Evolutionary conservation across 495 filamentous ascomycete genomes (phyloP).

Genomic region (Penicillium herquei): DNA sequence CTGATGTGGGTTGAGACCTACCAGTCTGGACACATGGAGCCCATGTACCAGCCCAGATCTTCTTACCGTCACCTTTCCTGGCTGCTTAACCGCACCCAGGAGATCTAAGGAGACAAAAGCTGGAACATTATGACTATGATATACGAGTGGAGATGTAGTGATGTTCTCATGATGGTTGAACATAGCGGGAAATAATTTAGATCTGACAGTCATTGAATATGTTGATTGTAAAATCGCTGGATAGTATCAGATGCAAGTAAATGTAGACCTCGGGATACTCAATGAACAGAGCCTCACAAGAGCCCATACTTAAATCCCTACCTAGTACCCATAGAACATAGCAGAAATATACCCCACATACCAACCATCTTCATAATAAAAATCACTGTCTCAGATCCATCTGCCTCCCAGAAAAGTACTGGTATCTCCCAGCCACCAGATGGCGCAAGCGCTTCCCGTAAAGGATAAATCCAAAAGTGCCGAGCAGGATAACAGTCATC

Average conservation of each 20-base stretch:
- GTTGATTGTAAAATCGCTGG: too few relatives aligned
- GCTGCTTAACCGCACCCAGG: constrained; percentile 58
- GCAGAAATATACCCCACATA: too few relatives aligned
- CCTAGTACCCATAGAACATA: too few relatives aligned
- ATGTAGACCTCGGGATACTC: too few relatives aligned
- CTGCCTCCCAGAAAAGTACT: not conserved
- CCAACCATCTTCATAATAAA: too few relatives aligned
- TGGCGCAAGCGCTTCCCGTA: constrained; percentile 15
- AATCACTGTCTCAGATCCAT: not conserved
- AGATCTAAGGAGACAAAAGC: constrained; percentile 5
- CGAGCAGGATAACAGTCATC: constrained; percentile 7
- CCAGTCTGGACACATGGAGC: constrained; percentile 64
- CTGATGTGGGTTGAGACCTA: constrained; percentile 65
- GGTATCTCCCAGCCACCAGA: not conserved
- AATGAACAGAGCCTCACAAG: too few relatives aligned
- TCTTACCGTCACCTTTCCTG: constrained; percentile 71
- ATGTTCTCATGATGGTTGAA: too few relatives aligned
- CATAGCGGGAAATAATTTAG: too few relatives aligned
- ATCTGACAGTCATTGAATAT: too few relatives aligned
- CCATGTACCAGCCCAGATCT: constrained; percentile 62
- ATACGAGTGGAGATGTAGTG: not conserved
- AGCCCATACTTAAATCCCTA: too few relatives aligned
- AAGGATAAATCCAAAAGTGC: constrained; percentile 19
- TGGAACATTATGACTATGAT: not conserved
- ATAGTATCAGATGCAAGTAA: too few relatives aligned